Evolutionary conservation across 2,329 filamentous ascomycete species (phyloP).

Genomic region (Ceratocystis lukuohia): DNA sequence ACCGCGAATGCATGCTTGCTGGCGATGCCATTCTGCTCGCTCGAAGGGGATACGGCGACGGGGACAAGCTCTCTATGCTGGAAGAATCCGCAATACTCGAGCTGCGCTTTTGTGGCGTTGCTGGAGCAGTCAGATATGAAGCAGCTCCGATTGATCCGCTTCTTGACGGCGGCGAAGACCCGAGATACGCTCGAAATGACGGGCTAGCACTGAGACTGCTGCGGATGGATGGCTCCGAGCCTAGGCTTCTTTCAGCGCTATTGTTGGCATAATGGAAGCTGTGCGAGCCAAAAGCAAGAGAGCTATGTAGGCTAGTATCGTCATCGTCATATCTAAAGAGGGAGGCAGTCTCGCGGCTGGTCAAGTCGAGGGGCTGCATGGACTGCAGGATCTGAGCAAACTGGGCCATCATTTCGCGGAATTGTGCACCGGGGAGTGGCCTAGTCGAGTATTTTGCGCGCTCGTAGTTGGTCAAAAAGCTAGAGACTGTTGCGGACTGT

Average conservation of each 20-base stretch:
- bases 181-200: background rate
- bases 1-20: conserved; percentile 8
- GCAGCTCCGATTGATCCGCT: background rate
- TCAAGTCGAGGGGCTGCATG: conserved; percentile 53
- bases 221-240: conserved; percentile 7
- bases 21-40: conserved; percentile 1
- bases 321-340: conserved; percentile 1
- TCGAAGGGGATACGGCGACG: background rate
- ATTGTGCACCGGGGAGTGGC: conserved; percentile 55
- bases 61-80: conserved; percentile 9
- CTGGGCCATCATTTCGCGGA: conserved; percentile 65
- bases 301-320: conserved; percentile 12
- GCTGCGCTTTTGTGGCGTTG: background rate
- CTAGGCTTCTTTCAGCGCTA: background rate
- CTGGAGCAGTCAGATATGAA: conserved; percentile 8
- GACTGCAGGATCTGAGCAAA: conserved; percentile 69
- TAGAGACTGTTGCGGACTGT: conserved; percentile 23
- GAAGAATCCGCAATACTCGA: background rate
- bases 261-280: conserved; percentile 12
- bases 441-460: conserved; percentile 65
- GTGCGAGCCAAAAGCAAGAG: background rate
- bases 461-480: conserved; percentile 69
- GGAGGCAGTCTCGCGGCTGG: conserved; percentile 21
- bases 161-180: background rate
- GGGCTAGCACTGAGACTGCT: background rate